Evolutionary conservation across 345 rosid species (phyloP).

Genomic region (Hypericum androsaemum): DNA sequence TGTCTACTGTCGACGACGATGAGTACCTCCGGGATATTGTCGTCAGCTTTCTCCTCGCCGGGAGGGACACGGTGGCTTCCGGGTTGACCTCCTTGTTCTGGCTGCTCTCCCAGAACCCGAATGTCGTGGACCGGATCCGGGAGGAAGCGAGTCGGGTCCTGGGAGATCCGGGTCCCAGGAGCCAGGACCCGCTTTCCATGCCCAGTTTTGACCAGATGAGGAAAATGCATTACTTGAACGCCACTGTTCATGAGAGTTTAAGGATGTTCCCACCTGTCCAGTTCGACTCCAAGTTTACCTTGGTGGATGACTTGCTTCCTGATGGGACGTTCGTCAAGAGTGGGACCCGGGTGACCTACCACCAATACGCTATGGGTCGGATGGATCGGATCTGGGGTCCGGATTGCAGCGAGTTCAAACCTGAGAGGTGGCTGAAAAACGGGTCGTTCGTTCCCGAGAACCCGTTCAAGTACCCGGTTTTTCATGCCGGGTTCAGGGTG

Average conservation of each 20-base stretch:
- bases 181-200: constrained; percentile 7
- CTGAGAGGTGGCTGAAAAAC: constrained; percentile 38
- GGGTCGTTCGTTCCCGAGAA: constrained; percentile 27
- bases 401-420: constrained; percentile 37
- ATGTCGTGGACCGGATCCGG: constrained; percentile 36
- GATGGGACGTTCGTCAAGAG: constrained; percentile 39
- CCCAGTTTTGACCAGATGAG: constrained; percentile 29
- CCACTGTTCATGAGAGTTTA: constrained; percentile 49
- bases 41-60: constrained; percentile 59
- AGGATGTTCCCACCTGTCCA: constrained; percentile 70
- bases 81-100: constrained; percentile 59
- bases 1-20: constrained; percentile 33
- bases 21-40: constrained; percentile 56
- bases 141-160: constrained; percentile 38
- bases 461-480: constrained; percentile 50
- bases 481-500: constrained; percentile 55
- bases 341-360: constrained; percentile 49
- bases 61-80: constrained; percentile 67
- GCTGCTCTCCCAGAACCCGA: constrained; percentile 38
- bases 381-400: constrained; percentile 49
- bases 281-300: constrained; percentile 59
- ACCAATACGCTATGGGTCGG: constrained; percentile 58
- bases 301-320: constrained; percentile 46
- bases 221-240: constrained; percentile 50
- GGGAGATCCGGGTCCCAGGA: constrained; percentile 9